Evolutionary conservation across 31 red algal species (phyloP).

Genomic region (Odonthalia washingtoniensis): DNA sequence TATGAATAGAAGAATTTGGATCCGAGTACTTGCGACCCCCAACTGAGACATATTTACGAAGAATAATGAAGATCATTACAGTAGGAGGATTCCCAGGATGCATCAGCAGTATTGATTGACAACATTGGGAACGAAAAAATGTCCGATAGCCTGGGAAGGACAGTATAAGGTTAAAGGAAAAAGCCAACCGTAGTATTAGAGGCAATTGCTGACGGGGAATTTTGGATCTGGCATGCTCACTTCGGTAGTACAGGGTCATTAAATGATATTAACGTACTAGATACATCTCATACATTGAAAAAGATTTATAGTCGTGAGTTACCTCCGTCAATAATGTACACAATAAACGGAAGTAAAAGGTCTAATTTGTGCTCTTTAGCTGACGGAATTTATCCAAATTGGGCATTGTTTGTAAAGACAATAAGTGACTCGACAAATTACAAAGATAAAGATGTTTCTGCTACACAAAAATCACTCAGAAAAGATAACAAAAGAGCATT

Average conservation of each 20-base stretch:
- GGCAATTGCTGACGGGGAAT: conserved; percentile 4
- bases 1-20: conserved; percentile 14
- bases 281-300: conserved; percentile 25
- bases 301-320: conserved; percentile 16
- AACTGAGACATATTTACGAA: neutral
- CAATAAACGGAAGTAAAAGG: conserved; percentile 22
- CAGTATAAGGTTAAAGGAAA: conserved; percentile 30
- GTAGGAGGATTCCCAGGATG: conserved; percentile 15
- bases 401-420: conserved; percentile 54
- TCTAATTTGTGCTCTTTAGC: conserved; percentile 29
- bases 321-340: neutral
- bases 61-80: conserved; percentile 11
- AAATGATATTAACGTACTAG: conserved; percentile 50
- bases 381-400: conserved; percentile 43
- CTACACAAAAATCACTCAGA: conserved; percentile 5
- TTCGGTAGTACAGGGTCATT: conserved; percentile 40
- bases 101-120: conserved; percentile 43
- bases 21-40: conserved; percentile 14
- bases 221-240: conserved; percentile 59
- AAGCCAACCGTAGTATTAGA: conserved; percentile 43
- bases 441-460: neutral
- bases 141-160: conserved; percentile 11
- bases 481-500: conserved; percentile 32
- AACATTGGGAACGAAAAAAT: conserved; percentile 28
- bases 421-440: neutral